These are phyloP conservation scores for Cercophora sp. DNA, from an alignment of 495 filamentous ascomycete genomes.

Conservation along the genomic window DNA sequence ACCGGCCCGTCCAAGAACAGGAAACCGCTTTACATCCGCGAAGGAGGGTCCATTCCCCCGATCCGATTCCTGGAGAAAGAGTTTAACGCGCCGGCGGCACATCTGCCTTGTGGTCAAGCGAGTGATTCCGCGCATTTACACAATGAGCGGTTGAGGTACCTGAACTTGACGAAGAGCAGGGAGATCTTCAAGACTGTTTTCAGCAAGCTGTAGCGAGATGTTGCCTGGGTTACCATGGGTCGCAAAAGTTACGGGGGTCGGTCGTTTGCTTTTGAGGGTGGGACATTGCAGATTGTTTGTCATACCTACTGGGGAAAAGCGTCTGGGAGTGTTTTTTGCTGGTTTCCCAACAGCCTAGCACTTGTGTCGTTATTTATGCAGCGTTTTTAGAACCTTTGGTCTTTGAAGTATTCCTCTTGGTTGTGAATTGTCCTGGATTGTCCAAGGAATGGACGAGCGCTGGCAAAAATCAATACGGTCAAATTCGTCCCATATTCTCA, in stretches of 20 bases:
- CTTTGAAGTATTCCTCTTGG: too few species aligned
- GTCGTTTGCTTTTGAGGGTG: too few species aligned
- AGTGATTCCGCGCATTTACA: conserved; percentile 93
- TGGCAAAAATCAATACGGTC: too few species aligned
- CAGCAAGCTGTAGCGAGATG: conserved; percentile 31
- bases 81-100: conserved; percentile 86
- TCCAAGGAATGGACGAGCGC: too few species aligned
- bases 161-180: conserved; percentile 85
- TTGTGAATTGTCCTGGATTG: too few species aligned
- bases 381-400: too few species aligned
- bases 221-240: neutral
- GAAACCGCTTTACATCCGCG: conserved; percentile 83
- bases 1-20: conserved; percentile 26
- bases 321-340: too few species aligned
- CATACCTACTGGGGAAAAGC: neutral
- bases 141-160: conserved; percentile 82
- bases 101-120: conserved; percentile 91
- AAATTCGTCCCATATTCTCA: too few species aligned
- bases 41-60: conserved; percentile 90
- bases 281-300: neutral
- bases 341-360: too few species aligned
- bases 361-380: too few species aligned
- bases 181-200: conserved; percentile 91
- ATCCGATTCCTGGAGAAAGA: conserved; percentile 95
- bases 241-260: neutral